These are phyloP conservation scores for Diaporthe australafricana DNA, from an alignment of 2,329 filamentous ascomycete species.

Conservation along the genomic window DNA sequence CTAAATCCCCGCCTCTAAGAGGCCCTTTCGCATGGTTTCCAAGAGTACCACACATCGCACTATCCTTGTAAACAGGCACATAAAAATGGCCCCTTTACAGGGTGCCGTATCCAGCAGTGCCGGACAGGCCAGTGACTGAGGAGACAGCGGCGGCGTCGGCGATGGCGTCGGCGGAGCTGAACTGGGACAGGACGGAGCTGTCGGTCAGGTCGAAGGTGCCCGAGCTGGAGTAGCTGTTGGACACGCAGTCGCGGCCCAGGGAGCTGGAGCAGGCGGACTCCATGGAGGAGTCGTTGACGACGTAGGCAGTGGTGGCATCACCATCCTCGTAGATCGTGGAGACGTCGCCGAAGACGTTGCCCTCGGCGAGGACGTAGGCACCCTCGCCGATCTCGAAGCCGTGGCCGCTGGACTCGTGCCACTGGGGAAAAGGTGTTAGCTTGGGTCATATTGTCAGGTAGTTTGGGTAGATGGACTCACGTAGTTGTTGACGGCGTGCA, in stretches of 20 bases:
- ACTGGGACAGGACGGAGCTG: conserved; percentile 60
- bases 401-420: conserved; percentile 64
- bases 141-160: conserved; percentile 54
- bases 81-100: conserved; percentile 43
- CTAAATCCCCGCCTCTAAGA: not conserved
- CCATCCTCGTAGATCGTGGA: conserved; percentile 51
- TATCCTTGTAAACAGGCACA: not conserved
- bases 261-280: conserved; percentile 54
- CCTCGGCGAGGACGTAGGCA: conserved; percentile 63
- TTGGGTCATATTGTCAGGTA: not conserved
- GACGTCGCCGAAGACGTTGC: conserved; percentile 69
- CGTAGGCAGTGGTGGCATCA: conserved; percentile 38
- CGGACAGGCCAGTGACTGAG: conserved; percentile 51
- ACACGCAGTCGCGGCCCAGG: conserved; percentile 63
- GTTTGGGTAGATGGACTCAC: not conserved
- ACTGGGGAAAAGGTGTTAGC: conserved; percentile 42
- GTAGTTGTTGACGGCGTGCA: conserved; percentile 74
- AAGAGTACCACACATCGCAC: not conserved
- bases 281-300: conserved; percentile 41
- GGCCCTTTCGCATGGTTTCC: not conserved
- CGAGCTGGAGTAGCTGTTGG: conserved; percentile 60
- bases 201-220: conserved; percentile 54
- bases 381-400: conserved; percentile 64
- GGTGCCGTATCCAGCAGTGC: conserved; percentile 59
- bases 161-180: conserved; percentile 62